phyloP scores from a whole-genome alignment of 805 yeast species.

The Kazachstania taianensis region DNA sequence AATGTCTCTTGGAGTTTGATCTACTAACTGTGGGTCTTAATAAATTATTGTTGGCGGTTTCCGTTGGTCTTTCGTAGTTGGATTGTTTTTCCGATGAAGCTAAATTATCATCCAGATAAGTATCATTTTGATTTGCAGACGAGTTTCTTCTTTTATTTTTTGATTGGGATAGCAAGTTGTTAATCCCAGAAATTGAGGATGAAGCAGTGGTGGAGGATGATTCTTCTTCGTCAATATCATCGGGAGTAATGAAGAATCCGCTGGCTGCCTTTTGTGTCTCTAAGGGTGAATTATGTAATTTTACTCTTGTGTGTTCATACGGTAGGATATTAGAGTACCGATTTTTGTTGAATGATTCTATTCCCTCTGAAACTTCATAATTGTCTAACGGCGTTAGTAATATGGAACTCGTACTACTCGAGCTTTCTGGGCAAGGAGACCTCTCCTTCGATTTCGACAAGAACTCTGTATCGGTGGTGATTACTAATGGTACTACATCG shows the following conservation, averaged over 20 bases:
- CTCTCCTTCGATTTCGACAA: constrained; percentile 5
- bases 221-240: background rate
- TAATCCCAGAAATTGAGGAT: background rate
- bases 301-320: constrained; percentile 76
- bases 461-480: background rate
- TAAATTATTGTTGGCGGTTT: background rate
- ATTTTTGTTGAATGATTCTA: constrained; percentile 69
- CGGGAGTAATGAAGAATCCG: constrained; percentile 4
- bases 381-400: constrained; percentile 24
- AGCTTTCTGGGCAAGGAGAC: constrained; percentile 2
- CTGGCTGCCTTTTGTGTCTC: background rate
- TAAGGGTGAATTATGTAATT: constrained; percentile 27
- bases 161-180: background rate
- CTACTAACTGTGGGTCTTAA: background rate
- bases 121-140: background rate
- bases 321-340: constrained; percentile 82
- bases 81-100: background rate
- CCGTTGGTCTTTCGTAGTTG: background rate
- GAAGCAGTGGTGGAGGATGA: background rate
- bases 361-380: constrained; percentile 50
- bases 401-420: constrained; percentile 10
- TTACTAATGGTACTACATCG: background rate
- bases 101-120: background rate
- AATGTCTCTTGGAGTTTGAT: background rate
- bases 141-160: background rate